Evolutionary conservation across 805 yeast species (phyloP), one percentile per base, ranked within the genome.

Genomic region (Pichia nanzhaoensis): DNA sequence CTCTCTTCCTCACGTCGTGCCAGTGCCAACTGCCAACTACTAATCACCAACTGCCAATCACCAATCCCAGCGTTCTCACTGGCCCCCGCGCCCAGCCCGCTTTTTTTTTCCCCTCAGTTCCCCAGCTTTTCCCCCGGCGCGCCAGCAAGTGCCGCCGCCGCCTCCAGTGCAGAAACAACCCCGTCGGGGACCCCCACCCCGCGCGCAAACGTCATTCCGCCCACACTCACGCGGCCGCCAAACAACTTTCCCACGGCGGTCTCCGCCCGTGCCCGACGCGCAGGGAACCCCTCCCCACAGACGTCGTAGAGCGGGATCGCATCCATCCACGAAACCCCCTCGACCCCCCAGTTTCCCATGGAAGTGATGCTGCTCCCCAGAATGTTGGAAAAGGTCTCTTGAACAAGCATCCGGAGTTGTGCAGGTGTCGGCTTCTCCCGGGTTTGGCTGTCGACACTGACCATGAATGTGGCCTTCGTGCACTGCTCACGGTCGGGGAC

Each of bases 141-240:
- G 3, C 32, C 40, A 24, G 19, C 30, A 6, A 21, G 24, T n/a
- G 4, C 37, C 22, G 60, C 52, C 5, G 90, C 93, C 46, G 71
- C 76, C 40, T 71, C 73, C 44, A 84, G 70, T 3, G 83, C 75
- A 55, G 80, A 78, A 28, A 76, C 61, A 1, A 87, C 82, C 51
- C 90, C 83, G 63, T 90, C 96, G 1, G 96, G 95, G 2, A 90
- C 90, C 1, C 96, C 96, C 8, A 87, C 80, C 1, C 95, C 91
- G 37, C 74, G 77, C 8, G 88, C 84, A 52, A 84, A 78, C 2
- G 80, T 71, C 80, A 85, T 87, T 0, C 97, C 97, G 17, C 93
- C 89, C 2, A 84, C 56, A 0, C 78, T 73, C 13, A 82, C 55
- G 34, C 65, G 65, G 31, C 71, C 66, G 1, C 59, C 51, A 53